phyloP scores from a whole-genome alignment of 805 yeast species.

The Schwanniomyces occidentalis region DNA sequence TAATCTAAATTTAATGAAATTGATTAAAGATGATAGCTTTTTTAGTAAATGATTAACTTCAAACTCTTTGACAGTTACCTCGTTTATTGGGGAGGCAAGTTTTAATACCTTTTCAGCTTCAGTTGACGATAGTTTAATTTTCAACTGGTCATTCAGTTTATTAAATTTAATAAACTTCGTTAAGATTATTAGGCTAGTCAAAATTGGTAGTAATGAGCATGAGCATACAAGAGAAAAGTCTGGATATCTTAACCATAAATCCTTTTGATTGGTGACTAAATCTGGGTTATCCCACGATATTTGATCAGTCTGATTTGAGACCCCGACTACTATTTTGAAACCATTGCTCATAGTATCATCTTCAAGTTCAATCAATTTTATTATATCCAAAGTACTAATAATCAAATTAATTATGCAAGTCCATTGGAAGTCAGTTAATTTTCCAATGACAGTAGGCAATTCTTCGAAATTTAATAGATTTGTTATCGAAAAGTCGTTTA shows the following conservation, averaged over 20 bases:
- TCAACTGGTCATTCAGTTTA: constrained; percentile 6
- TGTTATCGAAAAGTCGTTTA: constrained; percentile 20
- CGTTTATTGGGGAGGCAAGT: not conserved
- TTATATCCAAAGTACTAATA: constrained; percentile 26
- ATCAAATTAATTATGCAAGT: constrained; percentile 29
- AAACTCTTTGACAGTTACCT: constrained; percentile 4
- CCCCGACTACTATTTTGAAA: no score
- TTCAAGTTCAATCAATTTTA: constrained; percentile 39
- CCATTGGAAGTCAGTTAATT: constrained; percentile 23
- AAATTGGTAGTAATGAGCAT: constrained; percentile 15
- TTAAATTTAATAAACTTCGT: constrained; percentile 12
- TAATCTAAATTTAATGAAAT: constrained; percentile 14
- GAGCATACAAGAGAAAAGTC: constrained; percentile 16
- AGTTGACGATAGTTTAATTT: constrained; percentile 4
- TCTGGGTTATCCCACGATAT: not conserved
- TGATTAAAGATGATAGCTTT: constrained; percentile 10
- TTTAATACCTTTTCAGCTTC: not conserved
- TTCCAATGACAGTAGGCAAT: constrained; percentile 13
- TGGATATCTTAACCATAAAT: constrained; percentile 20
- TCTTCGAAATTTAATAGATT: constrained; percentile 21
- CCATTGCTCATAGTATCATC: constrained; percentile 13
- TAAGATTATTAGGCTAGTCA: constrained; percentile 19
- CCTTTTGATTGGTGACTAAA: constrained; percentile 5
- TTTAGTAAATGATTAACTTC: constrained; percentile 8
- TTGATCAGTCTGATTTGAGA: no score